Evolutionary conservation across 2,329 filamentous ascomycete species (phyloP), one percentile per base, ranked within the genome.

Genomic region (Cordyceps farinosa): DNA sequence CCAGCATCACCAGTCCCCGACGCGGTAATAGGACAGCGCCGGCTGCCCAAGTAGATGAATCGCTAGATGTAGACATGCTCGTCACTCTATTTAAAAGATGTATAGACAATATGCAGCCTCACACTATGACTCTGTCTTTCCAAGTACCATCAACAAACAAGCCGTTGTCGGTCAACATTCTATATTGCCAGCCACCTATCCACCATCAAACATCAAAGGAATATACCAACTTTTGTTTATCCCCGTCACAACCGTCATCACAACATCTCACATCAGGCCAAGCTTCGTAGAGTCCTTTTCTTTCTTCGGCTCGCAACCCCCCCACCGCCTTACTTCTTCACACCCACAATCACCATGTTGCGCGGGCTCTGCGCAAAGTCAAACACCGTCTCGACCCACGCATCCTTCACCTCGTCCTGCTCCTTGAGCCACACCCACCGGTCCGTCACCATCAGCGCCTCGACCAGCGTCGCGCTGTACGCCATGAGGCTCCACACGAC

Each of bases 401-500:
- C 90, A 67, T 90, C 84, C 67, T 84, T 79, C 51, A 92, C 87
- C 7, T 89, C 84, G 56, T 78, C 71, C 69, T 96, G 90, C 77
- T 99, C 94, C 64, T 81, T 84, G 68, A 99, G 79, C 77, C 89
- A 99, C 66, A 90, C 79, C 90, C 92, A 99, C 52, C 95, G 84
- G 79, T 99, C 95, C 52, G 89, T 86, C 58, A 96, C 92, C 70
- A 99, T 94, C 64, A 96, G 80, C 38, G 92, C 91, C 79, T 99
- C 95, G 2, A 96, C 88, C 4, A 97, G 89, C 27, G 87, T 87
- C 3, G 94, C 93, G 74, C 92, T 96, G 70, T 97, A 97, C 1
- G 95, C 93, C 94, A 99, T 99, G 70, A 99, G 75, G 68, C 87
- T 92, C 95, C 95, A 99, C 64, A 96, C 86, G 8, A 96, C 84